Conservation (phyloP, 768 basidiomycete genomes). For the Macrolepiota fuliginosa region DNA sequence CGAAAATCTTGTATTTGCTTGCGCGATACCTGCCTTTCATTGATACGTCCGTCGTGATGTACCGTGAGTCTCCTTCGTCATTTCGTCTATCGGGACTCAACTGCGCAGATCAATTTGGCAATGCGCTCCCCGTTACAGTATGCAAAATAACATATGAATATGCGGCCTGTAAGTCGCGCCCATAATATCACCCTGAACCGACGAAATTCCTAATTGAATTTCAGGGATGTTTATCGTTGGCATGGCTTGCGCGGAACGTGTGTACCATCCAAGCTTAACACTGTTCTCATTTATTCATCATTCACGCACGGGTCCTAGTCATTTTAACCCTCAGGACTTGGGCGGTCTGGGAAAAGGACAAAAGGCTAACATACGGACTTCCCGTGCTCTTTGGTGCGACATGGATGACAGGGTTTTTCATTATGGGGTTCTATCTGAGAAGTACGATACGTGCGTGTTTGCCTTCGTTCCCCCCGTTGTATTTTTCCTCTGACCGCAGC, state of each 20-base stretch:
- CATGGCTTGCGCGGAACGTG: conserved; percentile 12
- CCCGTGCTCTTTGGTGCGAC: neutral
- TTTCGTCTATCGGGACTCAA: neutral
- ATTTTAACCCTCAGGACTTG: conserved; percentile 13
- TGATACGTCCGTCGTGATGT: conserved; percentile 12
- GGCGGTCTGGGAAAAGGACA: conserved; percentile 13
- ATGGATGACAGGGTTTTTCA: conserved; percentile 6
- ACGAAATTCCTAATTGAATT: neutral
- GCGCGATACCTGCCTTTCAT: conserved; percentile 13
- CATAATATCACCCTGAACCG: neutral
- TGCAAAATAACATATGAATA: conserved; percentile 4
- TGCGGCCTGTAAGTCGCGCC: conserved; percentile 5
- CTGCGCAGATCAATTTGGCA: conserved; percentile 6
- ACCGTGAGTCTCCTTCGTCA: conserved; percentile 4
- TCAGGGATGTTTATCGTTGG: conserved; percentile 12
- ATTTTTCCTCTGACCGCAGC: neutral
- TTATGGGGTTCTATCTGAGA: conserved; percentile 3
- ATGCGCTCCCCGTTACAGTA: neutral
- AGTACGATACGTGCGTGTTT: neutral
- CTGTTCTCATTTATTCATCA: neutral
- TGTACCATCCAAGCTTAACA: neutral
- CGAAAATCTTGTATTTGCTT: conserved; percentile 11
- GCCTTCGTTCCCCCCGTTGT: neutral
- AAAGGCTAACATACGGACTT: neutral
- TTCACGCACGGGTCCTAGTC: conserved; percentile 2